Evolutionary conservation across 805 yeast genomes (phyloP).

Genomic region (Zygosaccharomyces kombuchaensis): DNA sequence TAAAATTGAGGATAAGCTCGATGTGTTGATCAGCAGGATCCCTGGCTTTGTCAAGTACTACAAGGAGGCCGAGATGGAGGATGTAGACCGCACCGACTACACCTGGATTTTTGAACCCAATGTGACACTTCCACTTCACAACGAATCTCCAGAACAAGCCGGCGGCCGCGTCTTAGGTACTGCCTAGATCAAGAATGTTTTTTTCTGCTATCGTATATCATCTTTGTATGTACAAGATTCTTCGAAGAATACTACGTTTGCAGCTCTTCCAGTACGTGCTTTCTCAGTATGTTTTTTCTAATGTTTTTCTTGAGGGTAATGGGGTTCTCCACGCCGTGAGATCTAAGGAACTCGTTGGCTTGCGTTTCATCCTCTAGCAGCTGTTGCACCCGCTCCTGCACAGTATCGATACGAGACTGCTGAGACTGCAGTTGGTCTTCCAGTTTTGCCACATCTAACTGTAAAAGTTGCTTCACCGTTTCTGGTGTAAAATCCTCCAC

Average conservation of each 20-base stretch:
- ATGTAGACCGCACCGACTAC: slow-evolving; percentile 18
- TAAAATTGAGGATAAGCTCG: slow-evolving; percentile 57
- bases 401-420: slow-evolving; percentile 33
- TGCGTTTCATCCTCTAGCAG: slow-evolving; percentile 37
- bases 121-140: slow-evolving; percentile 18
- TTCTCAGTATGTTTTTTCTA: slow-evolving; percentile 68
- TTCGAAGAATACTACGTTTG: slow-evolving; percentile 8
- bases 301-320: slow-evolving; percentile 45
- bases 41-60: slow-evolving; percentile 53
- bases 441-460: slow-evolving; percentile 37
- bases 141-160: slow-evolving; percentile 6
- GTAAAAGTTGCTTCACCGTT: slow-evolving; percentile 35
- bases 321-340: slow-evolving; percentile 38
- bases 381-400: slow-evolving; percentile 36
- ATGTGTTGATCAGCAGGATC: slow-evolving; percentile 46
- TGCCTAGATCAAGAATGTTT: slow-evolving; percentile 3
- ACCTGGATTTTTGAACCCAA: slow-evolving; percentile 25
- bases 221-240: slow-evolving; percentile 10
- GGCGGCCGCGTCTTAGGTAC: slow-evolving; percentile 21
- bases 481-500: slow-evolving; percentile 46
- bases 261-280: slow-evolving; percentile 41
- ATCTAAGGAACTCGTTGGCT: slow-evolving; percentile 32
- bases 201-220: slow-evolving; percentile 1
- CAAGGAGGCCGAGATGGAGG: slow-evolving; percentile 49
- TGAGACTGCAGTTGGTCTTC: slow-evolving; percentile 28